A percentile compares a stretch with the other conserved stretches of the same genome.
These are phyloP conservation scores for Coemansia nantahalensis DNA, from an alignment of 192 early-diverging fungal genomes.

Conservation along the genomic window DNA sequence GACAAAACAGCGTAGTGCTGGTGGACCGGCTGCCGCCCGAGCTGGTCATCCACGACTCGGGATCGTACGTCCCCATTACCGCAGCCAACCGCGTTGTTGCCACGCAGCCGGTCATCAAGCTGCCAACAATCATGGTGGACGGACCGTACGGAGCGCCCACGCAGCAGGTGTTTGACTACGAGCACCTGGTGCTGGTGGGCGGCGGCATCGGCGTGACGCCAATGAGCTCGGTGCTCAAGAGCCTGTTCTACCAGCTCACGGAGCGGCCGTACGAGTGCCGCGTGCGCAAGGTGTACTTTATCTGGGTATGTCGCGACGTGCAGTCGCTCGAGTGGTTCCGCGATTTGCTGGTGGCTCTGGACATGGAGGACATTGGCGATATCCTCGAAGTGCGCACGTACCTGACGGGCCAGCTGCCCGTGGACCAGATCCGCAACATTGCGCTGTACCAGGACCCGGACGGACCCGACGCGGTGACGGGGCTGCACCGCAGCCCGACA, in stretches of 20 bases:
- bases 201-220: constrained; percentile 86
- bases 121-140: constrained; percentile 64
- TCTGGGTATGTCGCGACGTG: constrained; percentile 77
- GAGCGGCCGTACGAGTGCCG: constrained; percentile 55
- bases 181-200: constrained; percentile 64
- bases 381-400: constrained; percentile 70
- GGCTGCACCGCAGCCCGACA: constrained; percentile 62
- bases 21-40: no score
- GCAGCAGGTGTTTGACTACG: constrained; percentile 76
- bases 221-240: constrained; percentile 69
- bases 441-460: constrained; percentile 46
- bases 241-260: constrained; percentile 67
- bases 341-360: constrained; percentile 65
- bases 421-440: constrained; percentile 39
- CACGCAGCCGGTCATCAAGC: no score
- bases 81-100: no score
- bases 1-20: no score
- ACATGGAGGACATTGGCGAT: constrained; percentile 57
- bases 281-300: constrained; percentile 69
- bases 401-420: constrained; percentile 64
- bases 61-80: no score
- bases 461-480: constrained; percentile 59
- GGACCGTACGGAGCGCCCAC: constrained; percentile 70
- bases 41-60: no score
- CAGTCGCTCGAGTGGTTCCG: constrained; percentile 80